Evolutionary conservation across 768 basidiomycete species (phyloP), one percentile per base, ranked within the genome.

Genomic region (Tricholomella constricta): DNA sequence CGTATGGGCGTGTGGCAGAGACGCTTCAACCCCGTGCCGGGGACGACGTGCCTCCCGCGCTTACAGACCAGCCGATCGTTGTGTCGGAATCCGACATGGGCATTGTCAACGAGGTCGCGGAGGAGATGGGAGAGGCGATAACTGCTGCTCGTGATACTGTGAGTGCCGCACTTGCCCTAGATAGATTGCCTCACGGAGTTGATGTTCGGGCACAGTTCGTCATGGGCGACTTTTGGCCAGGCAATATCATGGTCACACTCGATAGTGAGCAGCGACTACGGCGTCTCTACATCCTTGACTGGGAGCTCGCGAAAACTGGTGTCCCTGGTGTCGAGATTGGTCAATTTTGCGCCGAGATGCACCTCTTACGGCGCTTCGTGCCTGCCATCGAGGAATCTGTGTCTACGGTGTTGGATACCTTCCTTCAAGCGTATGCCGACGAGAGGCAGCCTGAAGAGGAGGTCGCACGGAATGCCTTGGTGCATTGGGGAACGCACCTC

Each of bases 181-280:
- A 1, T 27, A 14, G 5, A 25, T n/a, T 36, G 27, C 3, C 26
- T 31, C n/a, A 20, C 42, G 15, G 11, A 29, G 38, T 38, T 15
- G 8, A 22, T 38, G 10, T 12, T 38, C 29, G 19, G 9, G 60
- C 68, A 69, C 52, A 36, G 78, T 71, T 78, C 43, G 74, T 77
- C n/a, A 82, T 82, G 81, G 87, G 88, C 0, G 88, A 89, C 64
- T 84, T 88, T 58, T 89, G 87, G 86, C 79, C 87, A 1, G 87
- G 86, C 0, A 88, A 89, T 60, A 57, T 88, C 41, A 70, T 86
- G 55, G 58, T 86, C n/a, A 64, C 58, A 10, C 62, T 75, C 10
- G 66, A 66, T 43, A 61, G 61, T 6, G 62, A 67, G 1, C 71
- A 70, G 11, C 51, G 58, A 2, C 58, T 84, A 34, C 68, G 72